Evolutionary conservation across 805 yeast species (phyloP), one percentile per base, ranked within the genome.

Genomic region (Grigorovia humatica): DNA sequence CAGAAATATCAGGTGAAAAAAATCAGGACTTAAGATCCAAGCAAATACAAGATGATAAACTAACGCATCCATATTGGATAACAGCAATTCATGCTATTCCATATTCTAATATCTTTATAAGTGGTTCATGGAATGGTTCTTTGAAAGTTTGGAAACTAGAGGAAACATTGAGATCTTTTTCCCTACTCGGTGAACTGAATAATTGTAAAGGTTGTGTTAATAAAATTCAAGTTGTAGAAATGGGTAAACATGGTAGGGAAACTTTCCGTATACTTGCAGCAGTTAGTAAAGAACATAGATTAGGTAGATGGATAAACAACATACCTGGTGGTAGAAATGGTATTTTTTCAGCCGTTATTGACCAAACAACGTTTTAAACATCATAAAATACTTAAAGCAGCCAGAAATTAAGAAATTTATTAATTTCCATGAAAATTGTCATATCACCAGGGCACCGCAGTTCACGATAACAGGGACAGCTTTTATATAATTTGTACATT

Each of bases 81-180:
- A 88, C 97, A 0, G 74, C 89, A 1, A 66, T 91, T 9, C 75
- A 82, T 59, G 88, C 96, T 0, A 72, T 91, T 20, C 96, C 98
- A 17, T 91, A 80, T 65, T 78, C 90, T 12, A 89, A 93, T 63
- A 67, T 88, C 6, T 88, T 93, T 62, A 72, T 91, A 45, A 80
- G 88, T 12, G 99, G 99, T 1, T 90, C 98, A 2, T 85, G 88
- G 83, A 78, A 81, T 62, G 97, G 98, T 4, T 65, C 74, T 9
- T 67, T 93, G 51, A 80, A 77, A 54, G 75, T 88, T 46, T 93
- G 98, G 98, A 79, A 79, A 62, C 65, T 91, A 29, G 77, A 76
- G 48, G 82, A 78, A 48, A 82, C 79, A 49, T 63, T 83, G 59
- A 77, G 95, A 59, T 70, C 74, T 38, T 84, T 91, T 64, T 70